A percentile compares a stretch with the other conserved stretches of the same genome.
phyloP scores from a whole-genome alignment of 805 yeast species.

The Metschnikowia sp. region DNA sequence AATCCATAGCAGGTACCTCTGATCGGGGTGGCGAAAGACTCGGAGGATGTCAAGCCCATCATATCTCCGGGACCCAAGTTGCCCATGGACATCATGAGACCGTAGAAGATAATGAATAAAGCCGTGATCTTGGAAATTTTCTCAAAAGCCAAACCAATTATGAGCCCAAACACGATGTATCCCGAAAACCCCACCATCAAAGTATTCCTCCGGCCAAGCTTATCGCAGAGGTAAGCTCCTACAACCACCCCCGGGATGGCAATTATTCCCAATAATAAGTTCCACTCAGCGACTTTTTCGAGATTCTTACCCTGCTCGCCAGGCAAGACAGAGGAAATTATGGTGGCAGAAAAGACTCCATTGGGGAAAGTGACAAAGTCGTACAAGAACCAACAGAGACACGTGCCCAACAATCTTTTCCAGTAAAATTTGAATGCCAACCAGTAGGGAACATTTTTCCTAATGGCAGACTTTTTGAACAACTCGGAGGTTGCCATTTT shows the following conservation, averaged over 20 bases:
- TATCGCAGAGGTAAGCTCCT: constrained; percentile 65
- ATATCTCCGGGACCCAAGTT: constrained; percentile 79
- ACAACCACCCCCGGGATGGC: constrained; percentile 71
- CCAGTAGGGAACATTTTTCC: constrained; percentile 47
- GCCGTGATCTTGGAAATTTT: constrained; percentile 55
- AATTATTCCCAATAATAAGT: constrained; percentile 57
- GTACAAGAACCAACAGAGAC: constrained; percentile 75
- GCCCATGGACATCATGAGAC: constrained; percentile 66
- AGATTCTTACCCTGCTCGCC: constrained; percentile 34
- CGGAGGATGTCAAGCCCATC: constrained; percentile 64
- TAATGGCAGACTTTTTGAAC: constrained; percentile 63
- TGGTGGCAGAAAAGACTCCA: constrained; percentile 63
- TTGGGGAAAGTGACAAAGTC: constrained; percentile 82
- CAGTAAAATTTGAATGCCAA: constrained; percentile 65
- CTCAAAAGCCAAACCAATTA: constrained; percentile 62
- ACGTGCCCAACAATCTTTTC: constrained; percentile 64
- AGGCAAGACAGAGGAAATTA: constrained; percentile 50
- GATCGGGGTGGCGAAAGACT: constrained; percentile 71
- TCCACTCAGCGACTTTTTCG: constrained; percentile 69
- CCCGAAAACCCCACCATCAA: constrained; percentile 70
- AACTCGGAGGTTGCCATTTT: constrained; percentile 65
- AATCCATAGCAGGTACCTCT: constrained; percentile 75
- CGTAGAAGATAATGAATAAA: constrained; percentile 68
- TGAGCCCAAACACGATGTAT: constrained; percentile 66
- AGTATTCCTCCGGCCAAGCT: constrained; percentile 68